A percentile compares a stretch with the other conserved stretches of the same genome.
Evolutionary conservation across 2,329 filamentous ascomycete genomes (phyloP).

Genomic region (Verruconis gallopava): DNA sequence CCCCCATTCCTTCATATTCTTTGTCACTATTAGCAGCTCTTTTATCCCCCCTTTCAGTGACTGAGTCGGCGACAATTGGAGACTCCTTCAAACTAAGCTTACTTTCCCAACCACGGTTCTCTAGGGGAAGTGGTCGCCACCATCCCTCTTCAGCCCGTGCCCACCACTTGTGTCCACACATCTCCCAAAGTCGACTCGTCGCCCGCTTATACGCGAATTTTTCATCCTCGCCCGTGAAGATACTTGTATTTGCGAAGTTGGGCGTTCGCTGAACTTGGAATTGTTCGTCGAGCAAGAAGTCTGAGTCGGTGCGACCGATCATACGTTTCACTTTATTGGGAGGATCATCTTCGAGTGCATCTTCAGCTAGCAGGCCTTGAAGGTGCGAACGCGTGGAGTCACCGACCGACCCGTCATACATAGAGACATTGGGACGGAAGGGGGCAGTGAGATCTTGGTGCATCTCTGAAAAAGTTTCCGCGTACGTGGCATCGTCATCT

Average conservation of each 20-base stretch:
- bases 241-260: slow-evolving; percentile 49
- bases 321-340: slow-evolving; percentile 27
- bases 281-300: slow-evolving; percentile 7
- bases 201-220: slow-evolving; percentile 70
- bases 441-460: slow-evolving; percentile 67
- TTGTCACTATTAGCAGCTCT: background rate
- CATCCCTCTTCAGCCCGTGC: slow-evolving; percentile 45
- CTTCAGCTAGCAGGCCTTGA: slow-evolving; percentile 25
- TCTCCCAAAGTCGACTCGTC: slow-evolving; percentile 66
- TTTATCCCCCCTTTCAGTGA: background rate
- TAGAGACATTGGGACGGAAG: slow-evolving; percentile 66
- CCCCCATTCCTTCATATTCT: slow-evolving; percentile 12
- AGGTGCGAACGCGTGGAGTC: slow-evolving; percentile 25
- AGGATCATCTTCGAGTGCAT: slow-evolving; percentile 37
- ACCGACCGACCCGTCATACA: slow-evolving; percentile 34
- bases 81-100: background rate
- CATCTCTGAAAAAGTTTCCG: slow-evolving; percentile 58
- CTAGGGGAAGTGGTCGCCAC: slow-evolving; percentile 53
- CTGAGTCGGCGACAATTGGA: background rate
- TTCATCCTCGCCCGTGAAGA: slow-evolving; percentile 71
- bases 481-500: slow-evolving; percentile 40
- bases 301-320: slow-evolving; percentile 5
- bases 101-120: slow-evolving; percentile 55
- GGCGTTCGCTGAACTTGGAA: slow-evolving; percentile 14
- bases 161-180: slow-evolving; percentile 64